These are phyloP conservation scores for Scytalidium sp. DNA, from an alignment of 2,329 filamentous ascomycete species.

Conservation along the genomic window DNA sequence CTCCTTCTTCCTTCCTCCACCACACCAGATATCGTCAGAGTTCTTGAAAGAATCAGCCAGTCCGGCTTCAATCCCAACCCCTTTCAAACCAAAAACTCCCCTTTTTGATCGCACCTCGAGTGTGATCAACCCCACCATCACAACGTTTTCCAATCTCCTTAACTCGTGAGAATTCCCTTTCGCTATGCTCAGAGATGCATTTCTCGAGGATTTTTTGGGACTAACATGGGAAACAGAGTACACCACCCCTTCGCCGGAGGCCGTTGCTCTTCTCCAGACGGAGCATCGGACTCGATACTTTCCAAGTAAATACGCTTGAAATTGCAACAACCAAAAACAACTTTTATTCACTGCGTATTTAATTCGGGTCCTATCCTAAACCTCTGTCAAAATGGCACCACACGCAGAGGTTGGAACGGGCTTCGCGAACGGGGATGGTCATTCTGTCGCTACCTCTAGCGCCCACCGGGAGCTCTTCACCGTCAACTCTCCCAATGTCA, in stretches of 20 bases:
- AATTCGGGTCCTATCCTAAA: slow-evolving; percentile 4
- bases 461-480: slow-evolving; percentile 67
- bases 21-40: not conserved
- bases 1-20: slow-evolving; percentile 4
- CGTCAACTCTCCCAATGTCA: slow-evolving; percentile 89
- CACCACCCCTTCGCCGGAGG: slow-evolving; percentile 96
- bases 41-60: not conserved
- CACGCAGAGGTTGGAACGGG: slow-evolving; percentile 67
- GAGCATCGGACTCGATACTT: slow-evolving; percentile 68
- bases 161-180: slow-evolving; percentile 71
- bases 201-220: slow-evolving; percentile 8
- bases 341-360: not conserved
- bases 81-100: slow-evolving; percentile 4
- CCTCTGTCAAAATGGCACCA: slow-evolving; percentile 73
- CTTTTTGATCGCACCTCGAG: slow-evolving; percentile 25
- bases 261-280: slow-evolving; percentile 88
- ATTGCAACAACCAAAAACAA: slow-evolving; percentile 6
- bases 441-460: slow-evolving; percentile 39
- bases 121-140: slow-evolving; percentile 59
- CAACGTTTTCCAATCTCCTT: slow-evolving; percentile 97
- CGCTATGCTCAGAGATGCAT: slow-evolving; percentile 2
- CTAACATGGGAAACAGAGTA: slow-evolving; percentile 52
- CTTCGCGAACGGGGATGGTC: slow-evolving; percentile 61
- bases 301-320: slow-evolving; percentile 46
- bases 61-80: slow-evolving; percentile 5